Evolutionary conservation across 2,329 filamentous ascomycete genomes (phyloP).

Genomic region (Sclerotinia borealis): DNA sequence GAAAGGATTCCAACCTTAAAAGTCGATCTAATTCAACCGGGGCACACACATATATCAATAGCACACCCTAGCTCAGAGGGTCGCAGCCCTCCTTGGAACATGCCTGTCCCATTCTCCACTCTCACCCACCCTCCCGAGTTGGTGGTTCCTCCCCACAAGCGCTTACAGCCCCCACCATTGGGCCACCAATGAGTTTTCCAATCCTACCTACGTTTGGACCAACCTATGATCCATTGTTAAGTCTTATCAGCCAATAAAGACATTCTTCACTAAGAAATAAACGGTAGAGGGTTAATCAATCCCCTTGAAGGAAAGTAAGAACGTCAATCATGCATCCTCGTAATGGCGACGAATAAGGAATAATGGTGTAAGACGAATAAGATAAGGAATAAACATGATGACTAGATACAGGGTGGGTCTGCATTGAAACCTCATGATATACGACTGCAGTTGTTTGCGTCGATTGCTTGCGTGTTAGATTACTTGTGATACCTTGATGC

Average conservation of each 20-base stretch:
- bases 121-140: conserved; percentile 1
- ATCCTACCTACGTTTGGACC: background rate
- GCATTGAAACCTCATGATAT: conserved; percentile 5
- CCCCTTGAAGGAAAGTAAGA: background rate
- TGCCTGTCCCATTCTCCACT: background rate
- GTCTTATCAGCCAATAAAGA: background rate
- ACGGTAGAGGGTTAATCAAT: background rate
- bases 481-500: background rate
- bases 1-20: background rate
- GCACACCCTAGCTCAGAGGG: background rate
- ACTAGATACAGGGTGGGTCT: background rate
- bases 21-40: background rate
- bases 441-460: background rate
- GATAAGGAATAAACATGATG: conserved; percentile 7
- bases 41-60: background rate
- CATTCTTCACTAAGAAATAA: background rate
- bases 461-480: background rate
- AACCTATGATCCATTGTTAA: background rate
- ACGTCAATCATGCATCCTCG: conserved; percentile 1
- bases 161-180: background rate
- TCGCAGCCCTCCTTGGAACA: background rate
- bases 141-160: conserved; percentile 7
- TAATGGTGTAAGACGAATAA: background rate
- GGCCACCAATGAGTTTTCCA: background rate
- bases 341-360: conserved; percentile 3